Percentiles rank a stretch among this genome's conserved stretches.
Evolutionary conservation across 139 green algal species (phyloP).

Genomic region (Chlorella vulgaris): DNA sequence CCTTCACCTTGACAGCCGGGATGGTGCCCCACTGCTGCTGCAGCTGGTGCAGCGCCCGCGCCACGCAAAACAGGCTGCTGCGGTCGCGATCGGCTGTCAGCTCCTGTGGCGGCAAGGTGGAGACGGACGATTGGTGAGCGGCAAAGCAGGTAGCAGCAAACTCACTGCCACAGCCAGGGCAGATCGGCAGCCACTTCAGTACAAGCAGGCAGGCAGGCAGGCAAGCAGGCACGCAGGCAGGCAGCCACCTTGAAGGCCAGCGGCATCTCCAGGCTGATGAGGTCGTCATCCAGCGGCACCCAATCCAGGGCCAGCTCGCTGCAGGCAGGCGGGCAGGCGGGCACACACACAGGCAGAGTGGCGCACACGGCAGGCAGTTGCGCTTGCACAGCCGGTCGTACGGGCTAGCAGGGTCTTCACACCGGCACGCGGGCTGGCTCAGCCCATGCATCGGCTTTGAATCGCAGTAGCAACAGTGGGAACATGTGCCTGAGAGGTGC

Average conservation of each 20-base stretch:
- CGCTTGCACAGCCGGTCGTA: neutral
- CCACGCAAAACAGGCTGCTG: conserved; percentile 70
- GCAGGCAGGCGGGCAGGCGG: neutral
- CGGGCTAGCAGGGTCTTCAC: no score
- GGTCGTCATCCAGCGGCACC: conserved; percentile 88
- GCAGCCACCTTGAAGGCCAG: conserved; percentile 51
- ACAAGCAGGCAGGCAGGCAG: neutral
- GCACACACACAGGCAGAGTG: neutral
- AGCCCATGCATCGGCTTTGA: no score
- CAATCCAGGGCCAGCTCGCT: conserved; percentile 65
- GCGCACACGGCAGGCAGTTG: neutral
- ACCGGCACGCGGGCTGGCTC: no score
- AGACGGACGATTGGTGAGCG: no score
- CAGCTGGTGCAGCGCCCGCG: conserved; percentile 73
- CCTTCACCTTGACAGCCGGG: conserved; percentile 79
- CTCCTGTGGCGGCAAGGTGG: no score
- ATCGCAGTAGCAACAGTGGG: no score
- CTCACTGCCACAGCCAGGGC: no score
- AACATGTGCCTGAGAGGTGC: no score
- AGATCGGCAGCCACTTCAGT: no score
- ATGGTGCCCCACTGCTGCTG: conserved; percentile 79
- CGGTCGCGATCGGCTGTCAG: conserved; percentile 74
- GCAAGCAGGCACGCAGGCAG: neutral
- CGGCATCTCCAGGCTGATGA: conserved; percentile 87
- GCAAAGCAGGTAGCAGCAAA: neutral